Evolutionary conservation across 1,139 yeast species (phyloP).

Genomic region (Nakaseomyces kungkrabaensis): DNA sequence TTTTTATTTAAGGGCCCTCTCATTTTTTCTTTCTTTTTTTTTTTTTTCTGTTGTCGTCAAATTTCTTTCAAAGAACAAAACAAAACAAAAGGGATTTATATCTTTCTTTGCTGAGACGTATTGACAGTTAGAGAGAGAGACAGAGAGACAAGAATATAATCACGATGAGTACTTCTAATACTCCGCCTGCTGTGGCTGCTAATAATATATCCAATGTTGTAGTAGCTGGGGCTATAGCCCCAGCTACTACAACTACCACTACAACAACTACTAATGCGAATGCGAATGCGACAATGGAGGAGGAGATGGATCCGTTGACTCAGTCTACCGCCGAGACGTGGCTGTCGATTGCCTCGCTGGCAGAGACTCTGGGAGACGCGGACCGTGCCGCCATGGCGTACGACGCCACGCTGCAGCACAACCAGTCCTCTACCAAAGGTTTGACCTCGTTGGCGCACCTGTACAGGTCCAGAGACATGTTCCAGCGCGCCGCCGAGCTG

Average conservation of each 20-base stretch:
- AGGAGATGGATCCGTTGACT: constrained; percentile 31
- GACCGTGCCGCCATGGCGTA: constrained; percentile 85
- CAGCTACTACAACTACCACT: not conserved
- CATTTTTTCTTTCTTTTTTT: no score
- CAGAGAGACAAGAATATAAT: not conserved
- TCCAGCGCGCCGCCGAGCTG: constrained; percentile 86
- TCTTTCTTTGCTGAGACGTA: no score
- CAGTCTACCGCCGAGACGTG: constrained; percentile 86
- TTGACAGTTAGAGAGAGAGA: not conserved
- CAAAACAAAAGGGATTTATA: no score
- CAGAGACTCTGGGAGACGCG: constrained; percentile 80
- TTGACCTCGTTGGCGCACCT: constrained; percentile 79
- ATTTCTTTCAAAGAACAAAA: not conserved
- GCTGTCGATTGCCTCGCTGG: constrained; percentile 84
- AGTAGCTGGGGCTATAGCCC: not conserved
- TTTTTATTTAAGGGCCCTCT: not conserved
- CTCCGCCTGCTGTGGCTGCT: not conserved
- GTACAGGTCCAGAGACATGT: constrained; percentile 81
- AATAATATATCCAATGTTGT: no score
- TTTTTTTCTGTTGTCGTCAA: not conserved
- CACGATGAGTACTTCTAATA: not conserved
- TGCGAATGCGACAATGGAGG: not conserved
- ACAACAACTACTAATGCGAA: not conserved
- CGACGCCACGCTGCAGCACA: constrained; percentile 81
- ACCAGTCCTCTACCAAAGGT: constrained; percentile 78